Percentiles rank a stretch among this genome's conserved stretches.
Conservation (phyloP, 2,329 filamentous ascomycete genomes). For the Fonsecaea pedrosoi region DNA sequence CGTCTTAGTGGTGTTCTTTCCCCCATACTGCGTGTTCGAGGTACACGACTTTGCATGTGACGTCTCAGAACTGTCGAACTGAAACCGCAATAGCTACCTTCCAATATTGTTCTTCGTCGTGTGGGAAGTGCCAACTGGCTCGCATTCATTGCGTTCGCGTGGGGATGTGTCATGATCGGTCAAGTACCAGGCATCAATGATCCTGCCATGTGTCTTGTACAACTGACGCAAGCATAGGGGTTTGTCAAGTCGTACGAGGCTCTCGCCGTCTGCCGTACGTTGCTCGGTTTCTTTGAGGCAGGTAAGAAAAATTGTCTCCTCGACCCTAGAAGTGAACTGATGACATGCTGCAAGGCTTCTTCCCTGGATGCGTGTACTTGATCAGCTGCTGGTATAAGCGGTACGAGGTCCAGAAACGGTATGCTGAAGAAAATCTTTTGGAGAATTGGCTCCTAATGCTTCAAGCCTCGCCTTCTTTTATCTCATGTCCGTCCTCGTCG, state of each 20-base stretch:
- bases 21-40: constrained; percentile 71
- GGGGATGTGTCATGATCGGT: constrained; percentile 46
- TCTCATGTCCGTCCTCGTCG: constrained; percentile 31
- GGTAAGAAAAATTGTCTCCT: neutral
- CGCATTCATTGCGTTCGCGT: constrained; percentile 58
- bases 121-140: constrained; percentile 66
- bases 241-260: constrained; percentile 71
- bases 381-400: constrained; percentile 35
- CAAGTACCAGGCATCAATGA: constrained; percentile 7
- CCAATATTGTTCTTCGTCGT: constrained; percentile 53
- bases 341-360: constrained; percentile 9
- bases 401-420: constrained; percentile 35
- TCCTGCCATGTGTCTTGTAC: neutral
- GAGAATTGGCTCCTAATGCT: neutral
- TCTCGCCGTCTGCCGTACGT: constrained; percentile 70
- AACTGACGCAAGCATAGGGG: constrained; percentile 50
- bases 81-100: constrained; percentile 24
- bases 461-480: constrained; percentile 32
- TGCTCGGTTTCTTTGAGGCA: constrained; percentile 68
- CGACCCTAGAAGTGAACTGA: neutral
- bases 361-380: constrained; percentile 35
- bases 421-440: neutral
- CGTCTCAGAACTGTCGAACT: neutral
- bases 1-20: constrained; percentile 75
- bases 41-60: constrained; percentile 53